Conservation (phyloP, 176 grass and related monocot genomes). For the Oryza brachyantha region DNA sequence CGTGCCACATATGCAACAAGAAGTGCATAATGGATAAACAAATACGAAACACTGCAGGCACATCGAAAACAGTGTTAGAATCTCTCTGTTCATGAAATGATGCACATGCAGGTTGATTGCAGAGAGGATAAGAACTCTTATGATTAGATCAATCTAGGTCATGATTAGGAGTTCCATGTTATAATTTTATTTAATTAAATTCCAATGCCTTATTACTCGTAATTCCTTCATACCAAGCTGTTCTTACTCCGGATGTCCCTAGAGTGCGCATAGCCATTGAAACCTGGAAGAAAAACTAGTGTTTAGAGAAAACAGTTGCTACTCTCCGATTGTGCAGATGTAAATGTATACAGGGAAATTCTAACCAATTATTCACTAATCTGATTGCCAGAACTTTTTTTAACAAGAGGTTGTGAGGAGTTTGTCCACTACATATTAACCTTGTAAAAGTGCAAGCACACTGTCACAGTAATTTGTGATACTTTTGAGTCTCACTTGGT, state of each 20-base stretch:
- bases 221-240: constrained; percentile 66
- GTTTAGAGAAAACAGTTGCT: background rate
- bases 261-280: constrained; percentile 91
- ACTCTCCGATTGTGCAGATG: background rate
- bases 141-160: background rate
- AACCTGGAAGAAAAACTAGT: constrained; percentile 53
- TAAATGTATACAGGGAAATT: background rate
- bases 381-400: background rate
- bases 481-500: background rate
- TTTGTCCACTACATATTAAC: background rate
- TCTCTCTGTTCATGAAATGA: constrained; percentile 6
- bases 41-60: constrained; percentile 69
- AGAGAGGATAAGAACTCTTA: background rate
- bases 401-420: background rate
- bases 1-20: constrained; percentile 91
- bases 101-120: background rate
- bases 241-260: constrained; percentile 77
- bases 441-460: constrained; percentile 10
- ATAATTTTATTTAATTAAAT: background rate
- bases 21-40: constrained; percentile 99
- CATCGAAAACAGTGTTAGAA: constrained; percentile 29
- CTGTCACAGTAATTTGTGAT: background rate
- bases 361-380: constrained; percentile 3
- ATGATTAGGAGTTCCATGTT: constrained; percentile 10
- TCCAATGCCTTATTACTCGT: background rate